phyloP scores from a whole-genome alignment of 2,329 filamentous ascomycete genomes.

The Dactylellina haptotyla region DNA sequence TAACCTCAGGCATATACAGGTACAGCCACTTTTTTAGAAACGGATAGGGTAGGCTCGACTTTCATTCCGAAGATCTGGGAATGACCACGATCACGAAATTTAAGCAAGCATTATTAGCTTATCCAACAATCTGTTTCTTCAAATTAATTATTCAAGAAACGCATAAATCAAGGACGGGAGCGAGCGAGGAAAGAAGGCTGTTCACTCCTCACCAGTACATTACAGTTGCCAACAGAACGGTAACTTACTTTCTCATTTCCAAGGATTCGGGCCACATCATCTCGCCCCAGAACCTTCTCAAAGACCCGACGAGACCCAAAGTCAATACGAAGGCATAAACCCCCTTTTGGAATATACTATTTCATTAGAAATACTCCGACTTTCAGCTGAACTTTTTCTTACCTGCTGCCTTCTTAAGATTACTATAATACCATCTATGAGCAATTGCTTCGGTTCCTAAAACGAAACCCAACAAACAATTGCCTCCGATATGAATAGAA shows the following conservation, averaged over 20 bases:
- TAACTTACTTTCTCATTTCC: background rate
- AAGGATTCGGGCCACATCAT: background rate
- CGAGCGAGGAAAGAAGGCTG: constrained; percentile 2
- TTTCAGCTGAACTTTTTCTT: background rate
- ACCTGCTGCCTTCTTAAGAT: background rate
- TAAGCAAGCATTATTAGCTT: constrained; percentile 6
- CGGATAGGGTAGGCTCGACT: constrained; percentile 10
- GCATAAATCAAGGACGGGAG: constrained; percentile 13
- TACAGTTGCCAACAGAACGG: background rate
- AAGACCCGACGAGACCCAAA: background rate
- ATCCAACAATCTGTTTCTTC: background rate
- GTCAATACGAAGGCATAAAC: background rate
- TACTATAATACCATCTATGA: background rate
- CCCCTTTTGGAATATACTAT: background rate
- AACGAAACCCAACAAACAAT: background rate
- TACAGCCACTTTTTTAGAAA: background rate
- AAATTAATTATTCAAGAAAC: background rate
- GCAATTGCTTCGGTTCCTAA: background rate
- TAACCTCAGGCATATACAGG: background rate
- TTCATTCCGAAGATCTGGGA: background rate
- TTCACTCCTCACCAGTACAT: background rate
- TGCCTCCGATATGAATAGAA: background rate
- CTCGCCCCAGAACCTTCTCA: background rate
- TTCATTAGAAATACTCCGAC: constrained; percentile 18
- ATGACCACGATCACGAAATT: background rate